Evolutionary conservation across 306 rosid species (phyloP), one percentile per base, ranked within the genome.

Genomic region (Vigna nakashimae): DNA sequence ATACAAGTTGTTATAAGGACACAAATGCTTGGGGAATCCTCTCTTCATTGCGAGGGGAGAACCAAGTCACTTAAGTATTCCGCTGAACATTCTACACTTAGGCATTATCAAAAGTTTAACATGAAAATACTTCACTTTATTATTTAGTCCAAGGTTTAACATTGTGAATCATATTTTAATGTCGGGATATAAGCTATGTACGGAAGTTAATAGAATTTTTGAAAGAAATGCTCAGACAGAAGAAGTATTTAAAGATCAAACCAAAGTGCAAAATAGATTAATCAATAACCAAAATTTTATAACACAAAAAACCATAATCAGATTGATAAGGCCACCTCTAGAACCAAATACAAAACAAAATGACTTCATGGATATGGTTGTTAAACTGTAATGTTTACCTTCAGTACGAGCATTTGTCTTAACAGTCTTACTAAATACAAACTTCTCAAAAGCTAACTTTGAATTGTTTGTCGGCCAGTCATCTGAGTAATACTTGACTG

Each of bases 361-460:
- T 48, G 87, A 67, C 81, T 90, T 84, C 64, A 53, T 34, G 42
- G 40, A 65, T n/a, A 62, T 60, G 14, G 30, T 56, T 52, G 34
- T 45, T 30, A 73, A 72, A 38, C 18, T 78, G 32, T 22, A 30
- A 22, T 38, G 79, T 83, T 82, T 81, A 94, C 99, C 94, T 87
- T 95, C 99, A 6, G 88, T 81, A 50, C 99, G 87, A 17, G 99
- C 97, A 89, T 91, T 95, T 17, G 96, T 82, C 90, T 95, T 95
- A 55, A 86, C 77, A 81, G 98, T 95, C 89, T 90, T 95, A 11
- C 81, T 79, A 74, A 92, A 95, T 15, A 95, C 85, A 80, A 90
- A 84, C 86, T 92, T 95, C 76, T 95, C 99, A 74, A 95, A 95
- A 78, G 92, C 97, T 71, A 88, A 82, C 87, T 95, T 92, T 42